phyloP scores from a whole-genome alignment of 2,329 filamentous ascomycete species.

The Dryadomyces quercus-mongolicae region DNA sequence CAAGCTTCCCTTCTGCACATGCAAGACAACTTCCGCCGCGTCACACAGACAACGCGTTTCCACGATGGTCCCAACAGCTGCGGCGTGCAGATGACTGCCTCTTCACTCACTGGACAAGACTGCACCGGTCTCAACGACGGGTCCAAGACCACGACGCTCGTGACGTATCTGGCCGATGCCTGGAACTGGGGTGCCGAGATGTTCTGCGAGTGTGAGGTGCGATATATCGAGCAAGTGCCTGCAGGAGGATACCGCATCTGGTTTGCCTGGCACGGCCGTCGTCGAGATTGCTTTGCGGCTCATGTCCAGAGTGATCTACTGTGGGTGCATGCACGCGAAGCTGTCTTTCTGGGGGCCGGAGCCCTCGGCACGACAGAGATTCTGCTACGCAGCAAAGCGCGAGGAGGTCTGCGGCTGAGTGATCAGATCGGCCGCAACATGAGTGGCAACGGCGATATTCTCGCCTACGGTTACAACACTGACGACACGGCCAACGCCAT shows the following conservation, averaged over 20 bases:
- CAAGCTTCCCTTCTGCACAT: constrained; percentile 42
- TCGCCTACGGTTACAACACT: constrained; percentile 53
- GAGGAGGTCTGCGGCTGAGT: constrained; percentile 45
- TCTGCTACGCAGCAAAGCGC: constrained; percentile 45
- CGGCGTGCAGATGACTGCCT: constrained; percentile 52
- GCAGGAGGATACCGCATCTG: constrained; percentile 48
- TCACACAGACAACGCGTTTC: constrained; percentile 53
- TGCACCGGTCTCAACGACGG: constrained; percentile 54
- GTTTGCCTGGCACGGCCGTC: constrained; percentile 51
- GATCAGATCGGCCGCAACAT: constrained; percentile 44
- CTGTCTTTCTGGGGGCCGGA: constrained; percentile 55
- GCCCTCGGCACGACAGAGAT: constrained; percentile 55
- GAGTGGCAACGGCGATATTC: constrained; percentile 55
- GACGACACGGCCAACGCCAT: constrained; percentile 44
- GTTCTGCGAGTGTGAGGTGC: constrained; percentile 57
- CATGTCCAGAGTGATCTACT: constrained; percentile 47
- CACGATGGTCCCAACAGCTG: constrained; percentile 45
- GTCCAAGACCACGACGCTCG: constrained; percentile 52
- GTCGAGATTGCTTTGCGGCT: constrained; percentile 40
- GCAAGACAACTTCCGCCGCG: constrained; percentile 39
- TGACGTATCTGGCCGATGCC: constrained; percentile 56
- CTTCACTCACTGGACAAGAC: constrained; percentile 49
- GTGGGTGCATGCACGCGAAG: constrained; percentile 54
- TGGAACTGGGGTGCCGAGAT: constrained; percentile 64
- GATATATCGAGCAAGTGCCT: constrained; percentile 42